Percentiles rank a stretch among this genome's conserved stretches.
Conservation (phyloP, 208 protist species). For the Trypanosoma conorhini region DNA sequence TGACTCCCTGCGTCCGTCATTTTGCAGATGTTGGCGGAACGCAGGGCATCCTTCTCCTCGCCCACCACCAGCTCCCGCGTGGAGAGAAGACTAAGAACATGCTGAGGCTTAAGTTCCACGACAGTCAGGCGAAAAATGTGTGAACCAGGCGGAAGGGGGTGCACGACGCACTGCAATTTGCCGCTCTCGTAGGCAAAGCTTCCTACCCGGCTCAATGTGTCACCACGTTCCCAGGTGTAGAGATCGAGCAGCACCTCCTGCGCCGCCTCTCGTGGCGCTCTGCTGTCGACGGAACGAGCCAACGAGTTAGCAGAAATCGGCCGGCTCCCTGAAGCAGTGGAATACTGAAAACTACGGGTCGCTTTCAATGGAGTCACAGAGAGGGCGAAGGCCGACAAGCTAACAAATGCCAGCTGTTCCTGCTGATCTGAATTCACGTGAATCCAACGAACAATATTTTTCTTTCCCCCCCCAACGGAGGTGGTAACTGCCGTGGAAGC, state of each 20-base stretch:
- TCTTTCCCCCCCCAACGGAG: not conserved
- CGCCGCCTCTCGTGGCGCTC: not conserved
- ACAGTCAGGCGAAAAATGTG: conserved; percentile 70
- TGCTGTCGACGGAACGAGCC: not conserved
- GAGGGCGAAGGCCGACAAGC: not conserved
- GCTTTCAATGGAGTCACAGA: not conserved
- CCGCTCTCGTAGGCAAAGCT: conserved; percentile 45
- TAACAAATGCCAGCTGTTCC: conserved; percentile 34
- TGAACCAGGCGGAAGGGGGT: conserved; percentile 44
- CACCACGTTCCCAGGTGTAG: conserved; percentile 67
- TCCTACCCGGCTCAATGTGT: conserved; percentile 51
- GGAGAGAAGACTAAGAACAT: conserved; percentile 53
- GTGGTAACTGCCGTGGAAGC: not conserved
- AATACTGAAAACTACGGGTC: conserved; percentile 7
- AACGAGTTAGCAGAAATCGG: conserved; percentile 1
- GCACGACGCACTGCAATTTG: conserved; percentile 34
- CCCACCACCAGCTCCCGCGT: conserved; percentile 40
- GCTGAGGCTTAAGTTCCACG: conserved; percentile 36
- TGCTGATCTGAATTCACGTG: conserved; percentile 28
- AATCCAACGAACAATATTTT: conserved; percentile 33
- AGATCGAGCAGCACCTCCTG: conserved; percentile 47
- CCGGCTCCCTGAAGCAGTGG: conserved; percentile 3
- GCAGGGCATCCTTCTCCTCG: conserved; percentile 35
- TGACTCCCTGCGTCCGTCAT: conserved; percentile 72
- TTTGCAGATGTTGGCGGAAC: conserved; percentile 34